Conservation (phyloP, 139 green algal species). For the Chlamydomonas eustigma region DNA sequence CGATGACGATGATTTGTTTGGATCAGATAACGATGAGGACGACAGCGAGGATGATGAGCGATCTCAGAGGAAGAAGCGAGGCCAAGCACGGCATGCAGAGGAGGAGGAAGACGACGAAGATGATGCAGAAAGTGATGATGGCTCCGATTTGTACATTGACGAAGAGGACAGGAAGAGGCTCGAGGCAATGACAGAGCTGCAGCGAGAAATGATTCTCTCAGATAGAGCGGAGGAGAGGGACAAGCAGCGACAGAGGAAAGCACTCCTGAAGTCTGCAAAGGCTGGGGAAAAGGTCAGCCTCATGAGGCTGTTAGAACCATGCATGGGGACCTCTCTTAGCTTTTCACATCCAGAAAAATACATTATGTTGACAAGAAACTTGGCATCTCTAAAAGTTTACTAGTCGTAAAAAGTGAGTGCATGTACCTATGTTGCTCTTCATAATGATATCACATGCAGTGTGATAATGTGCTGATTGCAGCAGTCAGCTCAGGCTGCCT, state of each 20-base stretch:
- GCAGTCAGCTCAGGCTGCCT: not conserved
- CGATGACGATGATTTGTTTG: slow-evolving; percentile 16
- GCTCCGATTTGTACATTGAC: slow-evolving; percentile 51
- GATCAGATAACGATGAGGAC: slow-evolving; percentile 17
- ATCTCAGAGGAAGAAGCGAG: not conserved
- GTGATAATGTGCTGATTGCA: too few relatives aligned
- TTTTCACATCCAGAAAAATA: too few relatives aligned
- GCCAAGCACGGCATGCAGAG: not conserved
- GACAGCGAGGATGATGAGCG: not conserved
- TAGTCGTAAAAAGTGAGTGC: too few relatives aligned
- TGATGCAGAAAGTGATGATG: slow-evolving; percentile 26
- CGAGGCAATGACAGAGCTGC: slow-evolving; percentile 53
- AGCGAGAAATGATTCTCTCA: slow-evolving; percentile 60
- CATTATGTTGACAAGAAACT: too few relatives aligned
- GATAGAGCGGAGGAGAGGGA: slow-evolving; percentile 46
- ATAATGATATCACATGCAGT: too few relatives aligned
- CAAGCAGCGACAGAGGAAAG: slow-evolving; percentile 38
- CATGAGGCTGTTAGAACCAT: too few relatives aligned
- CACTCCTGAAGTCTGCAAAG: slow-evolving; percentile 28
- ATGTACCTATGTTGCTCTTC: too few relatives aligned
- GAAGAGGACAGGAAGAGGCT: slow-evolving; percentile 52
- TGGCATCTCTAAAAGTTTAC: too few relatives aligned
- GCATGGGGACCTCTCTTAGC: too few relatives aligned
- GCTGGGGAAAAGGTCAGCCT: slow-evolving; percentile 1
- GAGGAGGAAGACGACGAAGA: slow-evolving; percentile 36